phyloP scores from a whole-genome alignment of 148 eudicot genomes.

The Persicaria maculosa region DNA sequence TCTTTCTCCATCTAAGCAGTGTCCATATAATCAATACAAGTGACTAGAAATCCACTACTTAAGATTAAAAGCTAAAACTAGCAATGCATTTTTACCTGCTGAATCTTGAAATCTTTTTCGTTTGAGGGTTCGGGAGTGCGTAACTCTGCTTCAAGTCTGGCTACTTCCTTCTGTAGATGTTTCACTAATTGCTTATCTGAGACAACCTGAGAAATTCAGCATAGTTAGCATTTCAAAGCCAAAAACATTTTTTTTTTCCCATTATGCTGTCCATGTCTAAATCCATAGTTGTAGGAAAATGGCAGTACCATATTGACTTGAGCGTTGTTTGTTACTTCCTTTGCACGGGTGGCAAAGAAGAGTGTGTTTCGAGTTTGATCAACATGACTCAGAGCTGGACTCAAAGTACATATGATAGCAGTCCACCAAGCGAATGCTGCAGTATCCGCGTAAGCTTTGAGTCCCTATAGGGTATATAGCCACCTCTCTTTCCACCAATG shows the following conservation, averaged over 20 bases:
- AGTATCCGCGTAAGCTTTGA: conserved; percentile 90
- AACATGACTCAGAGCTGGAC: conserved; percentile 77
- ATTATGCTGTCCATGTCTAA: not conserved
- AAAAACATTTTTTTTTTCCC: not conserved
- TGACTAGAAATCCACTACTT: not conserved
- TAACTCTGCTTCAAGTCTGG: conserved; percentile 79
- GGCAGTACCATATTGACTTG: conserved; percentile 85
- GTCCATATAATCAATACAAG: conserved; percentile 1
- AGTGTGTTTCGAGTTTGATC: conserved; percentile 89
- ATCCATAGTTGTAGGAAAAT: not conserved
- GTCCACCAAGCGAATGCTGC: conserved; percentile 98
- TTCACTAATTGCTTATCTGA: conserved; percentile 91
- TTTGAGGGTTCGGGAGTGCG: conserved; percentile 67
- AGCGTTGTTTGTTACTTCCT: conserved; percentile 93
- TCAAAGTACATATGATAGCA: conserved; percentile 90
- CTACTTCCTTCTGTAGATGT: conserved; percentile 93
- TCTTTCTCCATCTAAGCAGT: conserved; percentile 69
- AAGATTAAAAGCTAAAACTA: not conserved
- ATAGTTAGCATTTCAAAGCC: not conserved
- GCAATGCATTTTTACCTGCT: conserved; percentile 35
- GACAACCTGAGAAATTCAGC: conserved; percentile 47
- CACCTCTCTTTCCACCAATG: conserved; percentile 74
- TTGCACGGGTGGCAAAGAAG: conserved; percentile 82
- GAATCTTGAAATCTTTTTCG: conserved; percentile 71
- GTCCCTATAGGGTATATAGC: conserved; percentile 89